phyloP scores from a whole-genome alignment of 768 basidiomycete species.

The Psilocybe sp. region DNA sequence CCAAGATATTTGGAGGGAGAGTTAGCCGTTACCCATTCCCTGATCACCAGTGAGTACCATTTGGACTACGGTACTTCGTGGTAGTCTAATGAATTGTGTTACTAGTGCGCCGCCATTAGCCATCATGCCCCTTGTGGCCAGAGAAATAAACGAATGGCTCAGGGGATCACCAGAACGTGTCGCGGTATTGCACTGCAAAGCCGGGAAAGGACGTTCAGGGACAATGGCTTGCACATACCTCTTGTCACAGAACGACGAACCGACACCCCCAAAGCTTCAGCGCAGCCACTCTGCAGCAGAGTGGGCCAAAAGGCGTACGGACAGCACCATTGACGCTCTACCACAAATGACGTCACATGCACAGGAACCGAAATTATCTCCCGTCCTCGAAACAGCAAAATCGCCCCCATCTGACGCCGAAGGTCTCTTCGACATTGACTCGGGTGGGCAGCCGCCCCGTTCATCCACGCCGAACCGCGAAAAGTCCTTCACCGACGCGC shows the following conservation, averaged over 20 bases:
- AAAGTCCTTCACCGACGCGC: slow-evolving; percentile 32
- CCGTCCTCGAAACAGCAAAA: not conserved
- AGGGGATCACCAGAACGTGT: slow-evolving; percentile 62
- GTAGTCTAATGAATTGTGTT: not conserved
- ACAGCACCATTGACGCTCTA: slow-evolving; percentile 47
- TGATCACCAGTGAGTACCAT: slow-evolving; percentile 73
- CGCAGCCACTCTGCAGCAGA: slow-evolving; percentile 46
- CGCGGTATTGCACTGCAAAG: slow-evolving; percentile 86
- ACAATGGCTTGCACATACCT: slow-evolving; percentile 84
- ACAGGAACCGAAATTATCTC: slow-evolving; percentile 11
- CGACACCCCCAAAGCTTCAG: slow-evolving; percentile 45
- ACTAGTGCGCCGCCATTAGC: slow-evolving; percentile 75
- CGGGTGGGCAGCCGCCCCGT: slow-evolving; percentile 1
- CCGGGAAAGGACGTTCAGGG: slow-evolving; percentile 83
- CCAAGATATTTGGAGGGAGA: slow-evolving; percentile 63
- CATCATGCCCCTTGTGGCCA: slow-evolving; percentile 66
- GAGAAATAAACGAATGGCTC: slow-evolving; percentile 77
- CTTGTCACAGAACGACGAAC: slow-evolving; percentile 50
- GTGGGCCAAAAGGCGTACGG: slow-evolving; percentile 43
- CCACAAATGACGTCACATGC: slow-evolving; percentile 24
- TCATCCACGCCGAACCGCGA: slow-evolving; percentile 17
- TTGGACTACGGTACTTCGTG: not conserved
- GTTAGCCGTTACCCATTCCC: slow-evolving; percentile 88
- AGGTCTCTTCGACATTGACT: slow-evolving; percentile 15
- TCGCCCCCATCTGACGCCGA: slow-evolving; percentile 10